phyloP scores from a whole-genome alignment of 305 asterid species.

The Fraxinus paxiana region DNA sequence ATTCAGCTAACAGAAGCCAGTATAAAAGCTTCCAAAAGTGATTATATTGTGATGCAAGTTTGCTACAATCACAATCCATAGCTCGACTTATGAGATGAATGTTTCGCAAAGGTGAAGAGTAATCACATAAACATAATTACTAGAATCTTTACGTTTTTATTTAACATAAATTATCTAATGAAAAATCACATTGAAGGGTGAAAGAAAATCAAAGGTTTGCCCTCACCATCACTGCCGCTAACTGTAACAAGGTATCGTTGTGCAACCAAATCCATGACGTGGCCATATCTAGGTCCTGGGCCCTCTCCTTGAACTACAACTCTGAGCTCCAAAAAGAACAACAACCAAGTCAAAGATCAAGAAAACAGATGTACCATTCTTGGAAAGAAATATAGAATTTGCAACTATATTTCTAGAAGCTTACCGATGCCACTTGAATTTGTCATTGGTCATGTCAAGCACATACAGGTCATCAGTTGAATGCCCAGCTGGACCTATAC shows the following conservation, averaged over 20 bases:
- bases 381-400: neutral
- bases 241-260: constrained; percentile 51
- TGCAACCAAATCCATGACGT: constrained; percentile 57
- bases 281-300: constrained; percentile 55
- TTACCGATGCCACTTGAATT: constrained; percentile 60
- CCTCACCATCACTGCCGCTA: constrained; percentile 53
- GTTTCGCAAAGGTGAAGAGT: neutral
- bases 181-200: constrained; percentile 5
- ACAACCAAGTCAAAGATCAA: constrained; percentile 10
- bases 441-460: constrained; percentile 59
- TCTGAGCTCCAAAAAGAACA: constrained; percentile 26
- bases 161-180: constrained; percentile 1
- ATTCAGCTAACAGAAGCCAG: neutral
- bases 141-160: neutral
- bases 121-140: constrained; percentile 2
- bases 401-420: constrained; percentile 21
- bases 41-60: neutral
- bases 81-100: neutral
- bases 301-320: constrained; percentile 59
- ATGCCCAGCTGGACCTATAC: constrained; percentile 62
- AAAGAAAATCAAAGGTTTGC: constrained; percentile 1
- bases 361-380: neutral
- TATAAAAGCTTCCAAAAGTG: neutral
- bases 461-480: constrained; percentile 51
- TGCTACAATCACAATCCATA: neutral